Conservation (phyloP, 805 yeast genomes). For the Saccharomycopsis sp. region DNA sequence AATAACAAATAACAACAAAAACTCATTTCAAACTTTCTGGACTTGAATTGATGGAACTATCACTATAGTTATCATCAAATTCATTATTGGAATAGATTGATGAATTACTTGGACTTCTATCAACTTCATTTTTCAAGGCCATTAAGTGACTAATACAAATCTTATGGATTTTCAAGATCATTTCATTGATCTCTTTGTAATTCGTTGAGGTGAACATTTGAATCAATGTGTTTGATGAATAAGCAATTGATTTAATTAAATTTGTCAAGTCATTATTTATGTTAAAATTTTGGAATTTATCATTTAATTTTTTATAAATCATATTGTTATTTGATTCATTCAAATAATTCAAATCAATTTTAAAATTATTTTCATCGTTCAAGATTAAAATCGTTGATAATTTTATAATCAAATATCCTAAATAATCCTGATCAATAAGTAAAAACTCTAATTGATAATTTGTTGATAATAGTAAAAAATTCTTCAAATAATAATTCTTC, state of each 20-base stretch:
- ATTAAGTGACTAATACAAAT: slow-evolving; percentile 17
- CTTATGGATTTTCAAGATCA: slow-evolving; percentile 14
- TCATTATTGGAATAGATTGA: too few species aligned
- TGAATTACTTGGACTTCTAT: too few species aligned
- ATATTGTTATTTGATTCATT: slow-evolving; percentile 2
- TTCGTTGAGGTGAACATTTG: slow-evolving; percentile 14
- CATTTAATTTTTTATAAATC: background rate
- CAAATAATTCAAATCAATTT: slow-evolving; percentile 1
- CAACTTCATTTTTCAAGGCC: slow-evolving; percentile 18
- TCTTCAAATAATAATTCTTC: slow-evolving; percentile 13
- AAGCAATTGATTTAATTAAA: slow-evolving; percentile 13
- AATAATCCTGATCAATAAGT: background rate
- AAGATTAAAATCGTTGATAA: slow-evolving; percentile 12
- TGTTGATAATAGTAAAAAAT: slow-evolving; percentile 12
- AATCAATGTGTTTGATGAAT: slow-evolving; percentile 14
- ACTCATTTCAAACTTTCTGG: too few species aligned
- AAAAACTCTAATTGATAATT: slow-evolving; percentile 8
- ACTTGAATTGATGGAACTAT: too few species aligned
- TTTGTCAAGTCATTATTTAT: slow-evolving; percentile 8
- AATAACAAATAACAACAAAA: too few species aligned
- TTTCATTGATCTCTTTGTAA: slow-evolving; percentile 13
- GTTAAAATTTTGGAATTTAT: slow-evolving; percentile 4
- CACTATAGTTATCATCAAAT: too few species aligned
- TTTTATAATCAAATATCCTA: slow-evolving; percentile 11
- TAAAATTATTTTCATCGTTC: slow-evolving; percentile 15